Conservation (phyloP, 2,329 filamentous ascomycete species). For the Xylaria sp. region DNA sequence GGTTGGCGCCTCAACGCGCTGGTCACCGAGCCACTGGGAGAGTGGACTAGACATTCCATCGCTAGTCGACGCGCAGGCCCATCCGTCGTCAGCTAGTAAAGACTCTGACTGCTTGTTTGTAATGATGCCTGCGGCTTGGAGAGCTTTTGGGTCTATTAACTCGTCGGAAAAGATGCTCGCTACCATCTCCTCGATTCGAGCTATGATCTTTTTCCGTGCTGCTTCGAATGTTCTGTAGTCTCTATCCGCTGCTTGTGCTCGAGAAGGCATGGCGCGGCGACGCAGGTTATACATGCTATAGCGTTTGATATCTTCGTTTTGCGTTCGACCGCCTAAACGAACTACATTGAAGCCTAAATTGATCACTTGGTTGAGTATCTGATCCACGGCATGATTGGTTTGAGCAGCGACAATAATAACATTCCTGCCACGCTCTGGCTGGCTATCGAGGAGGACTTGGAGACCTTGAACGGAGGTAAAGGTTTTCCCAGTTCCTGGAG, state of each 20-base stretch:
- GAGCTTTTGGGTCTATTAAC: constrained; percentile 58
- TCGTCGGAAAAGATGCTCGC: constrained; percentile 46
- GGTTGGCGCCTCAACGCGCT: constrained; percentile 45
- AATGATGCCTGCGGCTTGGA: constrained; percentile 63
- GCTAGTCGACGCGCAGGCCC: constrained; percentile 31
- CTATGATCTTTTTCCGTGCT: constrained; percentile 37
- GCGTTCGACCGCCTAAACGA: constrained; percentile 69
- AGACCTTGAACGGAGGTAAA: constrained; percentile 78
- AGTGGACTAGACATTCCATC: constrained; percentile 44
- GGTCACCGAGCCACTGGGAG: constrained; percentile 62
- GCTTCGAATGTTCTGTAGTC: constrained; percentile 38
- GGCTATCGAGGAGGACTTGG: constrained; percentile 66
- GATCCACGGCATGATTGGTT: constrained; percentile 90
- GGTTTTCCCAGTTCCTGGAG: constrained; percentile 78
- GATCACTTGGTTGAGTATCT: constrained; percentile 71
- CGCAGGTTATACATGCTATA: constrained; percentile 70
- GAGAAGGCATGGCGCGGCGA: constrained; percentile 28
- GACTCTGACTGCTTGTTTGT: constrained; percentile 67
- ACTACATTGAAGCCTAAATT: constrained; percentile 60
- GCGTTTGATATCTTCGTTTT: constrained; percentile 67
- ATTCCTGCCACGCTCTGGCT: constrained; percentile 55
- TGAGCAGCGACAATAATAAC: constrained; percentile 83
- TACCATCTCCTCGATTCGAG: constrained; percentile 49
- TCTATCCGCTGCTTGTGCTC: constrained; percentile 24
- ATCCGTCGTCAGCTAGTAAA: constrained; percentile 54